Conservation (phyloP, 2,329 filamentous ascomycete genomes). For the Phyllosticta citribraziliensis region DNA sequence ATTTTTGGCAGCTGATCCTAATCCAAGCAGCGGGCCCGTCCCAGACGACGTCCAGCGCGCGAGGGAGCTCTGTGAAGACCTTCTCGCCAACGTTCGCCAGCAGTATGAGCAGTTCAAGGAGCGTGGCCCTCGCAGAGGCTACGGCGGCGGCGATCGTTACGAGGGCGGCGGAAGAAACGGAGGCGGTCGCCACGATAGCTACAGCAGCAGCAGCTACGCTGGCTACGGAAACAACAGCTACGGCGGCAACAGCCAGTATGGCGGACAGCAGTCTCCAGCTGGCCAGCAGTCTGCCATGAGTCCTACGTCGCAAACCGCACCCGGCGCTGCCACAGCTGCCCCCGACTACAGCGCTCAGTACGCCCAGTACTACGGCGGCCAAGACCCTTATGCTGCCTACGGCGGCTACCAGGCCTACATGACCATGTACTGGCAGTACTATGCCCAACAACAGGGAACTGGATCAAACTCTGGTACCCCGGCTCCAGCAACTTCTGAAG, state of each 20-base stretch:
- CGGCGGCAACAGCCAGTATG: slow-evolving; percentile 19
- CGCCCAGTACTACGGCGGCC: slow-evolving; percentile 65
- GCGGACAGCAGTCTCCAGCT: slow-evolving; percentile 25
- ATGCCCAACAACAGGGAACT: slow-evolving; percentile 16
- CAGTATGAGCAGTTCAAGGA: slow-evolving; percentile 87
- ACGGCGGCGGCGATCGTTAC: slow-evolving; percentile 29
- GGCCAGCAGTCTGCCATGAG: slow-evolving; percentile 22
- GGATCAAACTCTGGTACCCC: slow-evolving; percentile 20
- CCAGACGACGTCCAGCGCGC: slow-evolving; percentile 75
- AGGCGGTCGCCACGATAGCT: slow-evolving; percentile 33
- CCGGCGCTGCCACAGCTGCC: slow-evolving; percentile 28
- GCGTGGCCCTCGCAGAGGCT: slow-evolving; percentile 41
- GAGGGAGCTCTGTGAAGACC: slow-evolving; percentile 79
- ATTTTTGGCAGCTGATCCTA: slow-evolving; percentile 4
- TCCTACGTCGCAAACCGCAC: slow-evolving; percentile 24
- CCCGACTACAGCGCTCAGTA: slow-evolving; percentile 72
- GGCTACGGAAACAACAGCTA: slow-evolving; percentile 13
- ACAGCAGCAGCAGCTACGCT: slow-evolving; percentile 25
- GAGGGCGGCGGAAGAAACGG: slow-evolving; percentile 22
- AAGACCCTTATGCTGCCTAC: slow-evolving; percentile 82
- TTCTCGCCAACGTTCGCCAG: slow-evolving; percentile 75
- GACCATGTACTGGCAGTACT: slow-evolving; percentile 22
- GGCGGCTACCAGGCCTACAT: slow-evolving; percentile 53
- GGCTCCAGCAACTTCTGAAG: slow-evolving; percentile 19
- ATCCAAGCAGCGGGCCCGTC: slow-evolving; percentile 62